These are phyloP conservation scores for Naegleria lovaniensis DNA, from an alignment of 208 protist species.

Conservation along the genomic window DNA sequence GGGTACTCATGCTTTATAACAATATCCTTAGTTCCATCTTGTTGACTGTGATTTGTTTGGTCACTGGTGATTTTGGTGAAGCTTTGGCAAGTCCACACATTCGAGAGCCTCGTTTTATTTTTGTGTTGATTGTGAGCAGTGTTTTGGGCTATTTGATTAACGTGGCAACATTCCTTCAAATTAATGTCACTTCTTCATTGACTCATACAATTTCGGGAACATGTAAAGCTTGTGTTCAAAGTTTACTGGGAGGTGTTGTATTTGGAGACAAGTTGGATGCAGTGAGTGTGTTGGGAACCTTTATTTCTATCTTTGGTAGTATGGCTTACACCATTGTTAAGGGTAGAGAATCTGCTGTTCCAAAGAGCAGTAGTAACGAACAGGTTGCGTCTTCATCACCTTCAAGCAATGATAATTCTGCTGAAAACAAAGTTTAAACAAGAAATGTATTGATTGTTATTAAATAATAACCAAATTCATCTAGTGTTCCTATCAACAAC, in stretches of 20 bases:
- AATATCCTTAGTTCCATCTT: conserved; percentile 5
- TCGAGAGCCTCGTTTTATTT: background rate
- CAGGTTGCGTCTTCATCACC: background rate
- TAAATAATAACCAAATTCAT: too few relatives aligned
- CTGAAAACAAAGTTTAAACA: background rate
- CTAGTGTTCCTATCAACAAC: too few relatives aligned
- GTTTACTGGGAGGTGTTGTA: background rate
- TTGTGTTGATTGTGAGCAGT: background rate
- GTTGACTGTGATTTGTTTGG: background rate
- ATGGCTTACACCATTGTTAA: conserved; percentile 5
- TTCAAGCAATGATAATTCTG: background rate
- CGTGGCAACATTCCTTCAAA: conserved; percentile 20
- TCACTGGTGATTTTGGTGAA: conserved; percentile 22
- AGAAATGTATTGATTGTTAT: too few relatives aligned
- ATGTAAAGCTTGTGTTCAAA: conserved; percentile 29
- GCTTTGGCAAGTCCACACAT: background rate
- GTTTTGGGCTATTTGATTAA: conserved; percentile 27
- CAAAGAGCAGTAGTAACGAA: background rate
- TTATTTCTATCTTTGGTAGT: conserved; percentile 4
- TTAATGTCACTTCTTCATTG: conserved; percentile 8
- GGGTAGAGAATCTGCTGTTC: background rate
- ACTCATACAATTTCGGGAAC: conserved; percentile 28
- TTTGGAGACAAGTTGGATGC: background rate
- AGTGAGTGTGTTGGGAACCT: background rate
- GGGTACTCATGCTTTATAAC: conserved; percentile 13